Conservation (phyloP, 768 basidiomycete species). For the Postia placenta region DNA sequence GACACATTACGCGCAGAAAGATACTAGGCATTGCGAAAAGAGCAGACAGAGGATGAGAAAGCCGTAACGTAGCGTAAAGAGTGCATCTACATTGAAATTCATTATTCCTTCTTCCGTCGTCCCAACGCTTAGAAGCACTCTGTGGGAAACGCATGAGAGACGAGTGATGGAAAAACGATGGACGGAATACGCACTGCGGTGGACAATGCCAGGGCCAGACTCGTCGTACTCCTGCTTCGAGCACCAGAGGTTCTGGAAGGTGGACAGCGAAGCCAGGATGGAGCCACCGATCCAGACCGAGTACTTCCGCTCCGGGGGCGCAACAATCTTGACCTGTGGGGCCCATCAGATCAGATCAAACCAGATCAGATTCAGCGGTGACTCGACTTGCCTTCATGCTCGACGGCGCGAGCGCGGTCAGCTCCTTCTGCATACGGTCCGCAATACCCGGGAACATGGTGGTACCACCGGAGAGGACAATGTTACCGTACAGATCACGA, state of each 20-base stretch:
- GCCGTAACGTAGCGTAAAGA: conserved; percentile 23
- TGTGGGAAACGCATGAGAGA: conserved; percentile 7
- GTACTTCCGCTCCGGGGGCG: conserved; percentile 67
- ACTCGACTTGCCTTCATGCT: conserved; percentile 48
- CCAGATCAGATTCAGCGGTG: background rate
- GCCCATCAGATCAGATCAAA: conserved; percentile 1
- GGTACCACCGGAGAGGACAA: conserved; percentile 56
- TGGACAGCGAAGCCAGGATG: conserved; percentile 49
- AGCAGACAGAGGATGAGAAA: conserved; percentile 14
- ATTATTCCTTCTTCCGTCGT: conserved; percentile 15
- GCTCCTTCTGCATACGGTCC: conserved; percentile 70
- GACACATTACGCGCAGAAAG: too few species aligned
- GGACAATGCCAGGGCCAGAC: conserved; percentile 46
- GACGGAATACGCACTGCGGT: conserved; percentile 27
- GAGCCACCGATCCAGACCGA: conserved; percentile 56
- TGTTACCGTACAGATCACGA: conserved; percentile 50
- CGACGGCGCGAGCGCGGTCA: conserved; percentile 56
- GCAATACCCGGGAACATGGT: conserved; percentile 62
- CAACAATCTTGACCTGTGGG: conserved; percentile 50
- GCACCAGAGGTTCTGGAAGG: conserved; percentile 69
- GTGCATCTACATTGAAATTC: conserved; percentile 23
- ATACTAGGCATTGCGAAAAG: conserved; percentile 8
- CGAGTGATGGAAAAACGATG: background rate
- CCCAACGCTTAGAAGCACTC: conserved; percentile 29
- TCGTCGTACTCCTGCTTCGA: conserved; percentile 57